These are phyloP conservation scores for Sphaerobolus stellatus DNA, from an alignment of 1,284 basidiomycete species.

Conservation along the genomic window DNA sequence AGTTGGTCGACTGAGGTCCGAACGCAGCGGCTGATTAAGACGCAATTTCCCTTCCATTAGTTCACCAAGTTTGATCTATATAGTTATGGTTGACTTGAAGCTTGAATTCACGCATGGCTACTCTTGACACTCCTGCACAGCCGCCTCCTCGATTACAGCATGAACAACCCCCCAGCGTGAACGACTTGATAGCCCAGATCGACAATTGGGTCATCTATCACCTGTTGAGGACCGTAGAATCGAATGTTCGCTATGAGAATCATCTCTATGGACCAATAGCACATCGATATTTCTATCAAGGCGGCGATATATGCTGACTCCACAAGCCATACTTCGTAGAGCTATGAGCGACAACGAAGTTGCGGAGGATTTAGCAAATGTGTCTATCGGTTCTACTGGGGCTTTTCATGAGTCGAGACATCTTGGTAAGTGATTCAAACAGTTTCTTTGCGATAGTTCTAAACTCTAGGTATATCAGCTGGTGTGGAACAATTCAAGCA, in stretches of 20 bases:
- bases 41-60: no score
- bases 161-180: not conserved
- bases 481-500: not conserved
- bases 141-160: not conserved
- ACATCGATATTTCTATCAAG: not conserved
- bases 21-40: no score
- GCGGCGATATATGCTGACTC: not conserved
- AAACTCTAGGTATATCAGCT: not conserved
- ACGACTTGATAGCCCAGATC: not conserved
- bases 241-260: not conserved
- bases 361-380: not conserved
- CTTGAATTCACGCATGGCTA: not conserved
- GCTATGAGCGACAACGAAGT: not conserved
- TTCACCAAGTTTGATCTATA: no score
- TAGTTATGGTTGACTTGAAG: no score
- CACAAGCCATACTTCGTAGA: not conserved
- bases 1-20: no score
- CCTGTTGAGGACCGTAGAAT: not conserved
- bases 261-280: not conserved
- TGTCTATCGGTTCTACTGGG: not conserved
- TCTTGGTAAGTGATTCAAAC: not conserved
- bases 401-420: not conserved
- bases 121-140: not conserved
- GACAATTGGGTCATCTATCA: not conserved
- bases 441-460: not conserved